These are phyloP conservation scores for Colletotrichum sojae DNA, from an alignment of 2,329 filamentous ascomycete genomes.

Conservation along the genomic window DNA sequence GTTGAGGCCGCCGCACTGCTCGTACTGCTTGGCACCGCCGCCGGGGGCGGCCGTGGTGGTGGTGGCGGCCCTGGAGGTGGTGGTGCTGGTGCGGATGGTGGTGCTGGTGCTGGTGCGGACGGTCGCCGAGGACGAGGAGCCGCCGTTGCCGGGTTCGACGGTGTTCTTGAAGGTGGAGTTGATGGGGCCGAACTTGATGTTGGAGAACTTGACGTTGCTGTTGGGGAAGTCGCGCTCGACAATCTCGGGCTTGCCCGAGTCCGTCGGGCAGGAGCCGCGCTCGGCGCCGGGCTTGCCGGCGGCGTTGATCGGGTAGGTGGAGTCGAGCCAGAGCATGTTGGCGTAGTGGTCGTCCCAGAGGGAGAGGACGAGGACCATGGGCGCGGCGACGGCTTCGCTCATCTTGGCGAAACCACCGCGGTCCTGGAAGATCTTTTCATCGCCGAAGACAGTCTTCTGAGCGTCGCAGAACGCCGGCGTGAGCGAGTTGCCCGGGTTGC, in stretches of 20 bases:
- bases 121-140: constrained; percentile 34
- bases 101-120: constrained; percentile 26
- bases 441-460: constrained; percentile 71
- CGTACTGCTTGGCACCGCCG: constrained; percentile 47
- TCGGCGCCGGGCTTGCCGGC: constrained; percentile 58
- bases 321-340: constrained; percentile 76
- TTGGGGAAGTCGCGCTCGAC: no score
- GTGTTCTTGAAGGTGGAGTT: constrained; percentile 62
- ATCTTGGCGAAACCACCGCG: constrained; percentile 73
- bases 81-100: constrained; percentile 21
- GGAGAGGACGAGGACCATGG: constrained; percentile 65
- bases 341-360: constrained; percentile 70
- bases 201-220: constrained; percentile 68
- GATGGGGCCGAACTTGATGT: constrained; percentile 70
- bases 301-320: constrained; percentile 68
- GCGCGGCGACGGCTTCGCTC: constrained; percentile 58
- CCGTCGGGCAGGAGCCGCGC: constrained; percentile 71
- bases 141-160: constrained; percentile 21
- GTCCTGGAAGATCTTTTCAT: constrained; percentile 65
- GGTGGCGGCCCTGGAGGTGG: constrained; percentile 25
- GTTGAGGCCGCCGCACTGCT: constrained; percentile 55
- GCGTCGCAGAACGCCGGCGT: constrained; percentile 70
- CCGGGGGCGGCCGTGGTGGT: constrained; percentile 34
- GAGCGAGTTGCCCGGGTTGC: constrained; percentile 62
- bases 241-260: no score